Base-by-base conservation (phyloP, 2,329 filamentous ascomycete species). In the Macrophomina tecta region DNA sequence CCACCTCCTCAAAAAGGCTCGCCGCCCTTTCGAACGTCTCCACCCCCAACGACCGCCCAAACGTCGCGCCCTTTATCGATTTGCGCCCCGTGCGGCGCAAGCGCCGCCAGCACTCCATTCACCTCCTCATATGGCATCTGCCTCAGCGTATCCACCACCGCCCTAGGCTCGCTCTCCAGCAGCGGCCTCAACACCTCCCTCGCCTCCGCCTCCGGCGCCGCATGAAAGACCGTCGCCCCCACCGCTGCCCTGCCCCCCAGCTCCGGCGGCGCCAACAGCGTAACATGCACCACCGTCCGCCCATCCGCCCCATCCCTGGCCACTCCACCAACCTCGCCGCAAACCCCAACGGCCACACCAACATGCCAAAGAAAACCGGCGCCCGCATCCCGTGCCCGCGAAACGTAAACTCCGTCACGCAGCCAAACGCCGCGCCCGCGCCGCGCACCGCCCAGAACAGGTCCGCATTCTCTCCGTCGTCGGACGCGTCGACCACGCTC, bases 361-460 rank as follows among this genome's bases (percentile, higher is more conserved):
- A n/a, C 45, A 52, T n/a, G 23, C 48, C 60, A 8, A 64, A 18
- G 45, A 52, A 64, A 23, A 64, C 60, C 2, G 23, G 18, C 5
- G 6, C 42, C 18, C 12, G 6, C 3, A 64, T 4, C 18, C 2
- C n/a, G 12, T 64, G 46, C 32, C 32, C 45, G 36, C 34, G 73
- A 69, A 76, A 79, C 18, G 73, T 76, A 4, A 61, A 48, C 4
- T 3, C 3, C 5, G 56, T 61, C 8, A 32, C 79, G 5, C 82
- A 76, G 5, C 81, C 82, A 66, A 83, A 83, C 64, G 81, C 82
- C 67, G 80, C 78, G 0, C 82, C 81, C 1, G 81, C 82, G 32
- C 82, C 82, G 4, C 77, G 74, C 28, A 83, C 66, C 23, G 78
- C 81, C 82, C 82, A 85, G 73, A 84, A 85, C 3, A 85, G 74